phyloP scores from a whole-genome alignment of 139 green algal species.

The Micractinium sp. region DNA sequence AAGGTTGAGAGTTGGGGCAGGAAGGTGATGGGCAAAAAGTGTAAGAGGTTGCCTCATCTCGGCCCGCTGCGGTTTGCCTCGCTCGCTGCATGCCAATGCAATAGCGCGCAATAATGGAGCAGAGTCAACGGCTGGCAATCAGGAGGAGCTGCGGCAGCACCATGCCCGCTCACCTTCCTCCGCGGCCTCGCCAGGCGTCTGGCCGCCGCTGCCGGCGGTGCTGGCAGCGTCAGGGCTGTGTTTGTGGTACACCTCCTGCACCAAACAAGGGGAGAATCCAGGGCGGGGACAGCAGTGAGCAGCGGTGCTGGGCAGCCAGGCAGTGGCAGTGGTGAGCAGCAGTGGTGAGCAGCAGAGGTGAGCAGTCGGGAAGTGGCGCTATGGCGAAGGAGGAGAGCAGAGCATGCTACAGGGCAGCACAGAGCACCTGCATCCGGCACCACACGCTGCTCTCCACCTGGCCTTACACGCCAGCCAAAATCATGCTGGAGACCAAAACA shows the following conservation, averaged over 20 bases:
- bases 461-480: background rate
- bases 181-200: background rate
- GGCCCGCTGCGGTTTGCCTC: background rate
- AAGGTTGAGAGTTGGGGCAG: background rate
- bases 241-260: background rate
- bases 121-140: too few species aligned
- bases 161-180: background rate
- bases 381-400: too few species aligned
- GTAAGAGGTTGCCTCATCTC: background rate
- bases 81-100: too few species aligned
- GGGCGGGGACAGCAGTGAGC: background rate
- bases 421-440: too few species aligned
- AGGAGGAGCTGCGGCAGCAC: too few species aligned
- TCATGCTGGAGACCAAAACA: background rate
- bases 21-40: background rate
- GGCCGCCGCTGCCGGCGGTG: background rate
- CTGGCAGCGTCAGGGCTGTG: background rate
- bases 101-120: too few species aligned
- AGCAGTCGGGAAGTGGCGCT: too few species aligned
- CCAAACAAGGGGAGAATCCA: background rate
- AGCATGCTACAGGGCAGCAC: too few species aligned
- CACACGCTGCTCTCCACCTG: too few species aligned
- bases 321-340: too few species aligned
- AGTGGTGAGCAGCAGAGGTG: too few species aligned
- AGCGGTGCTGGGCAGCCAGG: too few species aligned